A percentile compares a stretch with the other conserved stretches of the same genome.
These are phyloP conservation scores for Sungouiozyma intestinalis DNA, from an alignment of 805 yeast species.

Conservation along the genomic window DNA sequence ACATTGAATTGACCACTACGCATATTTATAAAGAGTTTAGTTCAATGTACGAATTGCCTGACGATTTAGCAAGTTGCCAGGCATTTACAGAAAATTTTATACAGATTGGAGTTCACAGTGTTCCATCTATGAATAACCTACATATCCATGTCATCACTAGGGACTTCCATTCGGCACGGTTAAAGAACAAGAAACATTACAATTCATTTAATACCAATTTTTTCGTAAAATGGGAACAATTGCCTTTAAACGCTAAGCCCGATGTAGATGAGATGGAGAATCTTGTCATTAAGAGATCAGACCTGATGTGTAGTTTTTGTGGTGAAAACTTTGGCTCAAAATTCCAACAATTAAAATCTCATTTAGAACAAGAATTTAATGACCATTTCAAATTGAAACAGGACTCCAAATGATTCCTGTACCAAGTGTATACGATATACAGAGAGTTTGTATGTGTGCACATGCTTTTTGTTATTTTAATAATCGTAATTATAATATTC, in stretches of 20 bases:
- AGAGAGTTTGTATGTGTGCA: not conserved
- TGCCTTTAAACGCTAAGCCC: slow-evolving; percentile 31
- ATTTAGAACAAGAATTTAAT: slow-evolving; percentile 31
- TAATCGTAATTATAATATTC: too few relatives aligned
- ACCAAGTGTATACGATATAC: not conserved
- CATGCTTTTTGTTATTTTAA: not conserved
- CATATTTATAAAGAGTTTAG: slow-evolving; percentile 25
- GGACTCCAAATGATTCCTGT: not conserved
- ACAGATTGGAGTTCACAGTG: slow-evolving; percentile 55
- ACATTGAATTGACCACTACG: slow-evolving; percentile 16
- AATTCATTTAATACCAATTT: slow-evolving; percentile 60
- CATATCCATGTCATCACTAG: slow-evolving; percentile 65
- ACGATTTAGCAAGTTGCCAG: slow-evolving; percentile 7
- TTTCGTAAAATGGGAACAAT: slow-evolving; percentile 44
- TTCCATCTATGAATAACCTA: slow-evolving; percentile 58
- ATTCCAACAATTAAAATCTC: slow-evolving; percentile 35
- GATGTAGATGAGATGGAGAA: slow-evolving; percentile 33
- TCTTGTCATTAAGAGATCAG: slow-evolving; percentile 21
- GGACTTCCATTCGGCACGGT: slow-evolving; percentile 43
- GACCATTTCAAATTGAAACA: slow-evolving; percentile 11
- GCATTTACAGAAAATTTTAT: slow-evolving; percentile 25
- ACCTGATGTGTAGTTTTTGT: slow-evolving; percentile 36
- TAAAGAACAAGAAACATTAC: slow-evolving; percentile 59
- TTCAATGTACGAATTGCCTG: slow-evolving; percentile 4
- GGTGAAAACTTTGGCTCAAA: slow-evolving; percentile 32